Evolutionary conservation across 306 rosid species (phyloP).

Genomic region (Quillaja saponaria): DNA sequence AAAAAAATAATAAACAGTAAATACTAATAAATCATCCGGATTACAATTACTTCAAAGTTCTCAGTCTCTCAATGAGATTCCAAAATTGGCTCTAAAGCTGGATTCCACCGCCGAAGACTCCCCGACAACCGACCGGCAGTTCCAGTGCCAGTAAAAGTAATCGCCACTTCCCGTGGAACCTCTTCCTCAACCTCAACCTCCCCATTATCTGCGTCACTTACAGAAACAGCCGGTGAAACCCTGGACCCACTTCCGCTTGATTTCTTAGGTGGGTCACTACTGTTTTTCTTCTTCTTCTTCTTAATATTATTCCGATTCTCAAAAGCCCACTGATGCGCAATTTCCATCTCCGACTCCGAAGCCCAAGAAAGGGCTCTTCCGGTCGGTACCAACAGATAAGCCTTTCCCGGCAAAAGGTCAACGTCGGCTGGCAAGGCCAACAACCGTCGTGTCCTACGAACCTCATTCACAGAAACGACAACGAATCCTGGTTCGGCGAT

Average conservation of each 20-base stretch:
- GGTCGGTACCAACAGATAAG: slow-evolving; percentile 49
- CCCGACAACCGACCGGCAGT: background rate
- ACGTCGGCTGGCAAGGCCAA: slow-evolving; percentile 53
- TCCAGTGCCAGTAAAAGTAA: too few species aligned
- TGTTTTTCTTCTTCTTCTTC: background rate
- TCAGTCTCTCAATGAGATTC: slow-evolving; percentile 28
- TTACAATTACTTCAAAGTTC: too few species aligned
- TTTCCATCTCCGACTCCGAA: slow-evolving; percentile 45
- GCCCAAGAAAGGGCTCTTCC: slow-evolving; percentile 40
- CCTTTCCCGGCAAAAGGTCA: slow-evolving; percentile 48
- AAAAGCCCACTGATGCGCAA: slow-evolving; percentile 28
- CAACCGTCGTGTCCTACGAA: slow-evolving; percentile 44
- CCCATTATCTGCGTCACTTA: background rate
- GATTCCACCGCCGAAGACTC: slow-evolving; percentile 53
- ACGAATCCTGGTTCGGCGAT: slow-evolving; percentile 59
- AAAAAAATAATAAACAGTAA: too few species aligned
- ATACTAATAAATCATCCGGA: too few species aligned
- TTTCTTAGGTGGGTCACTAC: slow-evolving; percentile 1
- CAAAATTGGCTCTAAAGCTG: slow-evolving; percentile 52
- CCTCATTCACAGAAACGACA: slow-evolving; percentile 43
- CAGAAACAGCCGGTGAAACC: slow-evolving; percentile 41
- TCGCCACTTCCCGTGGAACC: too few species aligned
- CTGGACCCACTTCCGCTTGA: slow-evolving; percentile 31
- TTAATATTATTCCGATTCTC: background rate
- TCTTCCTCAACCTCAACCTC: background rate